Conservation (phyloP, 176 grass and related monocot genomes). For the Paspalum notatum region DNA sequence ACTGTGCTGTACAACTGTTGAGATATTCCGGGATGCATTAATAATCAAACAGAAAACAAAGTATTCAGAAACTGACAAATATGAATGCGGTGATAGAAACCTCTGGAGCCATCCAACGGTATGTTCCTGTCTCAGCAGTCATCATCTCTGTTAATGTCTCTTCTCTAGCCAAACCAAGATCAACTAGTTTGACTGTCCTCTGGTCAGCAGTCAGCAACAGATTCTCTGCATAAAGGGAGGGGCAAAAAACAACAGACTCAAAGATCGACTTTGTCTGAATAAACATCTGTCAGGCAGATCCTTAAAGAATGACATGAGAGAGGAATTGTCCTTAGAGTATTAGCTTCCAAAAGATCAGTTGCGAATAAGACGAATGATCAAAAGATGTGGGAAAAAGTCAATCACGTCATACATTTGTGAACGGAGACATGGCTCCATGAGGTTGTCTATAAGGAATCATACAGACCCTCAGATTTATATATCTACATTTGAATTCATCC, state of each 20-base stretch:
- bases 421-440: neutral
- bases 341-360: slow-evolving; percentile 9
- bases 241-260: slow-evolving; percentile 30
- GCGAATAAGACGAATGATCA: too few relatives aligned
- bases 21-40: slow-evolving; percentile 33
- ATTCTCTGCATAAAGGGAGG: slow-evolving; percentile 61
- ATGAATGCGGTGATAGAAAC: slow-evolving; percentile 45
- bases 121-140: slow-evolving; percentile 98
- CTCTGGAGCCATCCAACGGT: slow-evolving; percentile 99
- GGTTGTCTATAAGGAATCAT: neutral
- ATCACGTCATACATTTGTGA: too few relatives aligned
- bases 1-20: slow-evolving; percentile 94
- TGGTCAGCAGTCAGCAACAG: slow-evolving; percentile 84
- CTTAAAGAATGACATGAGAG: slow-evolving; percentile 7
- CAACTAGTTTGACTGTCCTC: slow-evolving; percentile 94
- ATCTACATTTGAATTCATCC: neutral
- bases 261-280: slow-evolving; percentile 35
- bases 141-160: slow-evolving; percentile 99
- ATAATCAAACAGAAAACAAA: slow-evolving; percentile 21
- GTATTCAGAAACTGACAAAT: slow-evolving; percentile 14
- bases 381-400: too few relatives aligned
- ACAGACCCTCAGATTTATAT: neutral
- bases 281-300: slow-evolving; percentile 8
- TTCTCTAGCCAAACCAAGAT: slow-evolving; percentile 99
- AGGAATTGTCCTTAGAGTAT: neutral